Evolutionary conservation across 768 basidiomycete species (phyloP), one percentile per base, ranked within the genome.

Genomic region (Sporobolomyces pararoseus): DNA sequence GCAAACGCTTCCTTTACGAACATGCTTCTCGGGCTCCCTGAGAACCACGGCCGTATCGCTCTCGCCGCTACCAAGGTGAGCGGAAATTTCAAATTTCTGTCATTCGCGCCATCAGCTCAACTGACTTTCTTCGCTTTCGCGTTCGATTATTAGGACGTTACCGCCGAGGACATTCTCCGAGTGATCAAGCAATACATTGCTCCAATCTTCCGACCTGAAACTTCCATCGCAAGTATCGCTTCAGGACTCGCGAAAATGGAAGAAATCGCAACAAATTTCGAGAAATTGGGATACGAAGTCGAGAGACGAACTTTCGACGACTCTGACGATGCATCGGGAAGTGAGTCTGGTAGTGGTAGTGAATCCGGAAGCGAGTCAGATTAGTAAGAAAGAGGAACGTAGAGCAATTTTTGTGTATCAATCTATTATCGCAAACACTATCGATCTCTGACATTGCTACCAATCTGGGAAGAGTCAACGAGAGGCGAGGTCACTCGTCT

Each of bases 1-100:
- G 91, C 92, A 1, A 78, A 85, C 46, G 83, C 85, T 31, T 95
- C 92, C 0, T 97, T 96, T 80, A 82, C 84, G 35, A 94, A 98
- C 80, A 91, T 88, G 0, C 83, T 99, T n/a, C 90, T 89, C 77
- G 89, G 87, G 37, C 85, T 97, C 14, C 81, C 87, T 7, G 86
- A 88, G 76, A 85, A 86, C 69, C 83, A 89, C 76, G 87, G 89
- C 75, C 82, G 89, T 31, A 84, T 88, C 62, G 83, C 92, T n/a
- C 83, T 95, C 52, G 85, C 87, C 74, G 86, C 86, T 77, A 89
- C 87, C 76, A 88, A 79, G 75, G 81, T 80, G 65, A 47, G 61
- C 27, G 5, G n/a, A 9, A 9, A 21, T 39, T 44, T 46, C 37
- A 4, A 49, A 16, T 39, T 13, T 29, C 29, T 12, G 31, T n/a